Evolutionary conservation across 106 monocot species (phyloP), one percentile per base, ranked within the genome.

Genomic region (Hemerocallis citrina): DNA sequence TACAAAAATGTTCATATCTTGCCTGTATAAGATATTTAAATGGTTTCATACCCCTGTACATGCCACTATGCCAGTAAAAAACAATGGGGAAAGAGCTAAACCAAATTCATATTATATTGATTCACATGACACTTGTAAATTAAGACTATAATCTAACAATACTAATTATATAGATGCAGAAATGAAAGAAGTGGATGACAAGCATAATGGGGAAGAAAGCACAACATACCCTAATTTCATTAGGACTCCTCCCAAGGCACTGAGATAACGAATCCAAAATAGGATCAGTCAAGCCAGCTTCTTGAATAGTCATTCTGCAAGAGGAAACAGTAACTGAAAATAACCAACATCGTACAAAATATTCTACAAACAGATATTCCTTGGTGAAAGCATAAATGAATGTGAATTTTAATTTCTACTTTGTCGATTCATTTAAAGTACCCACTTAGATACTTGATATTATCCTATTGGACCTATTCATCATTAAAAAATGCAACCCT

Each of bases 11-110:
- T 41, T 82, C 89, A 74, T 81, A 89, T 72, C 89, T 94, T 63
- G 79, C 80, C 94, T 94, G 85, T 77, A 81, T 56, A 83, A 75
- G 82, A 80, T 80, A 61, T 62, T 65, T 59, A 61, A 72, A 50
- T 59, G 57, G 59, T 55, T 65, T 79, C 74, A 14, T 68, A 72
- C 46, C 75, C 59, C 37, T 73, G 65, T 72, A 51, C 62, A 55
- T 56, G n/a, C n/a, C n/a, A n/a, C n/a, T n/a, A 66, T 75, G 72
- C 61, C 55, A 75, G 35, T 68, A 46, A 21, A 62, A 73, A 62
- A 51, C 66, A 43, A 82, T 73, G 37, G 45, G 76, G 68, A 72
- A 81, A 69, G 28, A 70, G 46, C 58, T 49, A 67, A 56, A 68
- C 61, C 44, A 69, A 50, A 39, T 56, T 65, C 55, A 56, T 10